phyloP scores from a whole-genome alignment of 1,284 basidiomycete genomes.

The Irpex rosettiformis region DNA sequence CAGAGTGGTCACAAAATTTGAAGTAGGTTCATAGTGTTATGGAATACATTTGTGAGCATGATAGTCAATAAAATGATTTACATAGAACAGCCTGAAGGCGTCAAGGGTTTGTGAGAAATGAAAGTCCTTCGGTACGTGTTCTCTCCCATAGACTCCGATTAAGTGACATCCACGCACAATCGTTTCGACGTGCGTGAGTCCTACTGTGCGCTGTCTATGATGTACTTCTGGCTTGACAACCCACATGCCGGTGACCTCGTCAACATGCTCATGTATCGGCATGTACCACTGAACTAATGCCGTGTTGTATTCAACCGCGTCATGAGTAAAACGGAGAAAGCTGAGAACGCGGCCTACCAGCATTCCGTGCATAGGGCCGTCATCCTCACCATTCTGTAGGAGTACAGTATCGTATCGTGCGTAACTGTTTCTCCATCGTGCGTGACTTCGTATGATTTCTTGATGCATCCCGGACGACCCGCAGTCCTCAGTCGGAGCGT shows the following conservation, averaged over 20 bases:
- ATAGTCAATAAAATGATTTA: conserved; percentile 14
- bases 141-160: not conserved
- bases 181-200: conserved; percentile 4
- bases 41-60: conserved; percentile 5
- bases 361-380: not conserved
- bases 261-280: conserved; percentile 16
- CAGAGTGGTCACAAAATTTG: no score
- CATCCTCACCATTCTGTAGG: not conserved
- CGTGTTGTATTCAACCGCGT: conserved; percentile 19
- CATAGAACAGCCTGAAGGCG: conserved; percentile 12
- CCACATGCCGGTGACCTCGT: conserved; percentile 31
- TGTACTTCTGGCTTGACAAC: conserved; percentile 24
- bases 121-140: conserved; percentile 4
- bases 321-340: conserved; percentile 9
- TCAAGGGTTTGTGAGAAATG: not conserved
- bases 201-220: not conserved
- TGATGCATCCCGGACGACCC: conserved; percentile 7
- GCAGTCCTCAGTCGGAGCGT: conserved; percentile 27
- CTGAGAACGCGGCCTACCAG: conserved; percentile 1
- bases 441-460: conserved; percentile 4
- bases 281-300: conserved; percentile 29
- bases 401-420: conserved; percentile 6
- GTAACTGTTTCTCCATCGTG: conserved; percentile 3
- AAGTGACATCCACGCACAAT: conserved; percentile 10
- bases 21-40: no score